Evolutionary conservation across 1,284 basidiomycete genomes (phyloP), one percentile per base, ranked within the genome.

Genomic region (Tremellales sp.): DNA sequence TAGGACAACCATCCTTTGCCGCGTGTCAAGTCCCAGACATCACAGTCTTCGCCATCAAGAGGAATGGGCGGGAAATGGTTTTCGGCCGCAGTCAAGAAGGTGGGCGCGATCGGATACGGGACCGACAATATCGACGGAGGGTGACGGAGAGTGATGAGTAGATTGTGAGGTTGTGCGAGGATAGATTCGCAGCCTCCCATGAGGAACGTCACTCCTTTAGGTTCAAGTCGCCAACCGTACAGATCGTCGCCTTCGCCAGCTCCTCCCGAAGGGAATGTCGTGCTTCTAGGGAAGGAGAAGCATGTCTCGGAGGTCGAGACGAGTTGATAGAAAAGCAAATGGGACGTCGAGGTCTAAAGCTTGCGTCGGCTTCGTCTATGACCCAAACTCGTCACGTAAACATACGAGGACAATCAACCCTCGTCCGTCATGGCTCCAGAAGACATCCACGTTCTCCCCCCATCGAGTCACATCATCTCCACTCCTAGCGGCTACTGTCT

Each of bases 201-300:
- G 35, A 68, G 56, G 44, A 59, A 66, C 19, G 61, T 63, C 16
- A 57, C 53, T 35, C 68, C 75, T 19, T 61, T 84, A 80, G 85
- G 82, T 43, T 85, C 66, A 16, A 93, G 75, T 14, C 77, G 77
- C 21, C 87, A 87, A 50, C 90, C 87, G 14, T 86, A 78, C 5
- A 82, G 79, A 50, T 89, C 78, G 19, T 91, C 87, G 1, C 89
- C 89, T 65, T 93, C 89, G 42, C 89, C 90, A 8, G 89, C 80
- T 22, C 88, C 89, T 12, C 82, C 61, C 78, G 78, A 57, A 79
- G 82, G 40, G 80, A 79, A 64, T 72, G 79, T 25, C 74, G 68
- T 38, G 76, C 75, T 48, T 27, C 54, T 43, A 5, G 51, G 47
- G 19, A 44, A 45, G 27, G 55, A 51, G 40, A 69, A 71, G 0